Evolutionary conservation across 495 filamentous ascomycete genomes (phyloP).

Genomic region (Tuber magnatum): DNA sequence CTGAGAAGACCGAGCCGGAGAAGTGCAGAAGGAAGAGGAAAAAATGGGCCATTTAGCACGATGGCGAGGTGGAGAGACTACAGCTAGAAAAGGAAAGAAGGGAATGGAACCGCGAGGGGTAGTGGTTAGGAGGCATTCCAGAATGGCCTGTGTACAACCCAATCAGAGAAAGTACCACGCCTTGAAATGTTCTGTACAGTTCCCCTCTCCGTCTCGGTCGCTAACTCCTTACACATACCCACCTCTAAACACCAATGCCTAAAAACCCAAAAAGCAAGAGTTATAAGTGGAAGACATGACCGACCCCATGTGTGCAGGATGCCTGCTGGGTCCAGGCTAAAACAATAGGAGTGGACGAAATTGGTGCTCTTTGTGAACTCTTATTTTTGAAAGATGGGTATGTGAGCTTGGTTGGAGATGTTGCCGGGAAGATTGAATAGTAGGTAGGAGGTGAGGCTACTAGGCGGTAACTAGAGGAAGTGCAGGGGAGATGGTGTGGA

Average conservation of each 20-base stretch:
- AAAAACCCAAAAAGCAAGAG: conserved; percentile 41
- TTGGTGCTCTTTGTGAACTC: conserved; percentile 74
- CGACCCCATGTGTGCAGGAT: conserved; percentile 57
- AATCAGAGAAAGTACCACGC: too few species aligned
- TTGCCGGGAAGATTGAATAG: too few species aligned
- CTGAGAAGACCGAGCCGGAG: conserved; percentile 49
- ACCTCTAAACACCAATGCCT: neutral
- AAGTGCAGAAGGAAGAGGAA: conserved; percentile 47
- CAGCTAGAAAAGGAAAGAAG: neutral
- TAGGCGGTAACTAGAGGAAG: too few species aligned
- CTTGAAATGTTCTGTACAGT: neutral
- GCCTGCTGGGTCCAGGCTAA: conserved; percentile 65
- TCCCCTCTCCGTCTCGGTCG: neutral
- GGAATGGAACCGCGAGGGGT: too few species aligned
- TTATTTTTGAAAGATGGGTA: conserved; percentile 66
- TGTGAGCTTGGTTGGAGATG: too few species aligned
- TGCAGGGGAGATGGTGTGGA: too few species aligned
- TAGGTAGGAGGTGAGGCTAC: too few species aligned
- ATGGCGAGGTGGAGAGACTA: neutral
- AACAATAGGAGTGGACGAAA: conserved; percentile 77
- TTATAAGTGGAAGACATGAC: conserved; percentile 67
- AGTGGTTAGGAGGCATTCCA: neutral
- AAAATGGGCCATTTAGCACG: neutral
- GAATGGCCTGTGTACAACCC: neutral
- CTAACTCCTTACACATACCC: neutral